Percentiles rank a stretch among this genome's conserved stretches.
Conservation (phyloP, 352 stramenopile genomes). For the Phytophthora capsici region DNA sequence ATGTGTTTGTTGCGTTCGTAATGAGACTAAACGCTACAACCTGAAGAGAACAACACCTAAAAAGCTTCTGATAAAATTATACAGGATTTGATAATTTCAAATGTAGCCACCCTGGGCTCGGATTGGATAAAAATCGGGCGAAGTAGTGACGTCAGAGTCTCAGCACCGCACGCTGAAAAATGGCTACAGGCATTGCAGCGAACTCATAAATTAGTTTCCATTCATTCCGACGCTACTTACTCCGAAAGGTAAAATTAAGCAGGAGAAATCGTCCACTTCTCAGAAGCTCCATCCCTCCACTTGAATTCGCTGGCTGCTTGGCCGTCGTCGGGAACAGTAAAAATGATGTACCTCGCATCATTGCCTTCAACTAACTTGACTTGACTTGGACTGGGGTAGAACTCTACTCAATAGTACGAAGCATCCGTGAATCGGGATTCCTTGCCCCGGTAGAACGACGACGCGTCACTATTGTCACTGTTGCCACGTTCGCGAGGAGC, state of each 20-base stretch:
- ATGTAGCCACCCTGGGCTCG: slow-evolving; percentile 20
- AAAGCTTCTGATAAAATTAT: background rate
- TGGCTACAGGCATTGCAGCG: slow-evolving; percentile 23
- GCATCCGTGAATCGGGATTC: slow-evolving; percentile 35
- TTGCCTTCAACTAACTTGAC: slow-evolving; percentile 4
- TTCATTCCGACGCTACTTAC: slow-evolving; percentile 36
- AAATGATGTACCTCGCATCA: slow-evolving; percentile 13
- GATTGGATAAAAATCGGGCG: slow-evolving; percentile 16
- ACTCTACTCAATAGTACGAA: slow-evolving; percentile 41
- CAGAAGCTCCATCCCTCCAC: slow-evolving; percentile 17
- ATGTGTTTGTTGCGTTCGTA: background rate
- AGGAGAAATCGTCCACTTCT: background rate
- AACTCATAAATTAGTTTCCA: slow-evolving; percentile 54
- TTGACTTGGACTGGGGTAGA: slow-evolving; percentile 19
- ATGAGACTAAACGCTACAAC: background rate
- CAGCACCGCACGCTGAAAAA: slow-evolving; percentile 10
- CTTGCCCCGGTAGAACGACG: slow-evolving; percentile 40
- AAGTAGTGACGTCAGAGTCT: background rate
- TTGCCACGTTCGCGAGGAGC: slow-evolving; percentile 13
- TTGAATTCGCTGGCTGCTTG: slow-evolving; percentile 18
- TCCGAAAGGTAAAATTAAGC: slow-evolving; percentile 5
- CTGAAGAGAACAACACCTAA: background rate
- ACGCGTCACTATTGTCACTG: slow-evolving; percentile 32
- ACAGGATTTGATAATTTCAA: slow-evolving; percentile 4
- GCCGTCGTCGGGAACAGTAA: background rate